Base-by-base conservation (phyloP, 2,329 filamentous ascomycete species). In the Apiospora arundinis region DNA sequence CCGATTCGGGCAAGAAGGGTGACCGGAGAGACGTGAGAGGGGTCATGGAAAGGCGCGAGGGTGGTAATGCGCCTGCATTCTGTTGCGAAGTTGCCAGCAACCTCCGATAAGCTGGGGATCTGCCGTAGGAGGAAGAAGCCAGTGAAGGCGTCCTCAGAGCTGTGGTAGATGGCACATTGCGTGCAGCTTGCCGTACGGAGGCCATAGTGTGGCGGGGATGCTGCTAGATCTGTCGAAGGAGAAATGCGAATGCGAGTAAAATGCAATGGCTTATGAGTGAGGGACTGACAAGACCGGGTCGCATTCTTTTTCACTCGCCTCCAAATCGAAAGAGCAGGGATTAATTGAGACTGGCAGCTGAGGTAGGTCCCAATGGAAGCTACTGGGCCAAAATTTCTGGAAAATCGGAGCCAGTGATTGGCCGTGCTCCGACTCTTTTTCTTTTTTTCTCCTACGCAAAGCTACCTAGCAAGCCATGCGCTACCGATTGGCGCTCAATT, bases 61-160 rank as follows among this genome's bases (percentile, higher is more conserved):
- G 76, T 74, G 76, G 77, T 60, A 75, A 73, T 71, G 44, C 40
- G 65, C 18, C 25, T 5, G 40, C 40, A 28, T 67, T 46, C 12
- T 28, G 65, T 18, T 28, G 40, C 21, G 44, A 21, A 11, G 40
- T 67, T 18, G 80, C 81, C 70, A 82, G 68, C 85, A 88, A 83
- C 81, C 86, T 83, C 77, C 83, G 81, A 74, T 85, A 86, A 28
- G 85, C 84, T 70, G 85, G 85, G 69, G 84, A 83, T 81, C 83
- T 85, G 79, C 83, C 81, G 74, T 81, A 77, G 70, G 82, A 80
- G 73, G 78, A 75, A 67, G 80, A 77, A 69, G 77, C 76, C 72
- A 83, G 81, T 71, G 82, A 78, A 74, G 84, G 82, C 69, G 82
- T 81, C 78, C 84, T 80, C 23, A 81, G 79, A 60, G 86, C 78